Evolutionary conservation across 2,329 filamentous ascomycete species (phyloP), one percentile per base, ranked within the genome.

Genomic region (Pseudohalonectria lignicola): DNA sequence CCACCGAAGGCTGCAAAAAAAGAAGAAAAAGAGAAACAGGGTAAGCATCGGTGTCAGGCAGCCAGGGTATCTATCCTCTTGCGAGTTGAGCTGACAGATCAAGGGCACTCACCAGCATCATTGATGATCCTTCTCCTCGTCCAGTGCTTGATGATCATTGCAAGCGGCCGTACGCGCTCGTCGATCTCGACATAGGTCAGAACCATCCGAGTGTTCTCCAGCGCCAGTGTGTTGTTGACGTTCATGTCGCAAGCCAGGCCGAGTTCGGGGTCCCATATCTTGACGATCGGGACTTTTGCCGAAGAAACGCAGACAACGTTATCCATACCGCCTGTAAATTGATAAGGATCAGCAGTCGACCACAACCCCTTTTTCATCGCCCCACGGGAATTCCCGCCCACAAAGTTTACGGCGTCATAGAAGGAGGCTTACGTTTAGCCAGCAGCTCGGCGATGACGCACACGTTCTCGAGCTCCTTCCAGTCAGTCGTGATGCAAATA

Each of bases 141-240:
- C 92, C 92, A 98, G 63, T 96, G 76, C 60, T 98, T 98, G 62
- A 98, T 76, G 43, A 94, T 84, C 86, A 98, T 96, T 13, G 92
- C 90, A 48, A 98, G 66, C 32, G 85, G 87, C 31, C 92, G 79
- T 40, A 98, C 86, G 43, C 92, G 79, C 29, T 87, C 78, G 58
- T 98, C 92, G 41, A 93, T 82, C 53, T 93, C 80, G 43, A 98
- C 86, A 61, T 98, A 98, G 1, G 87, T 94, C 55, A 88, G 86
- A 51, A 98, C 92, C 88, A 98, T 94, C 36, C 88, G 79, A 12
- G 92, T 98, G 53, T 98, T 98, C 59, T 96, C 88, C 43, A 98
- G 67, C 4, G 92, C 92, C 38, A 93, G 62, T 1, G 88, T 92
- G 52, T 96, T 98, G 65, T 98, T 98, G 63, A 98, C 88, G 50